Evolutionary conservation across 192 early-diverging fungal species (phyloP).

Genomic region (Funneliformis mosseae): DNA sequence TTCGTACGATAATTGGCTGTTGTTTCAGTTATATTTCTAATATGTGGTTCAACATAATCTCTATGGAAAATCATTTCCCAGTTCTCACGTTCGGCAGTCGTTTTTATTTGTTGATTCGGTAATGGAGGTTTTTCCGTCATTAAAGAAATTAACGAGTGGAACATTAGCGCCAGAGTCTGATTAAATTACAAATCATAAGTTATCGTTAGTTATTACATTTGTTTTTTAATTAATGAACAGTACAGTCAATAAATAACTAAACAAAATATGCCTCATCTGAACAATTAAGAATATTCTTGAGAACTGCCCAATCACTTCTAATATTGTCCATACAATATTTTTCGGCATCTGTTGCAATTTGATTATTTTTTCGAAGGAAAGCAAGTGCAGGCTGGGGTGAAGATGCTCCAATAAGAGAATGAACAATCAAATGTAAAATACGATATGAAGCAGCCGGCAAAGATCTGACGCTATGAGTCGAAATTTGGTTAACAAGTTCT

Average conservation of each 20-base stretch:
- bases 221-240: too few relatives aligned
- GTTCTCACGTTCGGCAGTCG: not conserved
- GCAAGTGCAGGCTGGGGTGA: not conserved
- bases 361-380: slow-evolving; percentile 7
- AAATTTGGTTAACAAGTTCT: not conserved
- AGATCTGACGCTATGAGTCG: not conserved
- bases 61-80: not conserved
- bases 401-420: slow-evolving; percentile 24
- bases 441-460: slow-evolving; percentile 4
- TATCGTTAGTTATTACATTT: too few relatives aligned
- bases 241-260: too few relatives aligned
- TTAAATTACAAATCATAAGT: not conserved
- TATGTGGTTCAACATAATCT: not conserved
- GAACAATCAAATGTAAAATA: slow-evolving; percentile 33
- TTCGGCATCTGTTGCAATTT: not conserved
- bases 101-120: not conserved
- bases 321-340: slow-evolving; percentile 30
- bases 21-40: not conserved
- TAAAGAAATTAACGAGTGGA: slow-evolving; percentile 23
- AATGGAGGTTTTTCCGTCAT: not conserved
- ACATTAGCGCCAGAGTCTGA: slow-evolving; percentile 21
- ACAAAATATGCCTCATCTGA: not conserved
- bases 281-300: slow-evolving; percentile 23
- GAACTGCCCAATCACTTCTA: slow-evolving; percentile 25
- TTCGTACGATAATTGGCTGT: not conserved